Conservation (phyloP, 352 stramenopile genomes). For the Aphanomyces cochlioides region DNA sequence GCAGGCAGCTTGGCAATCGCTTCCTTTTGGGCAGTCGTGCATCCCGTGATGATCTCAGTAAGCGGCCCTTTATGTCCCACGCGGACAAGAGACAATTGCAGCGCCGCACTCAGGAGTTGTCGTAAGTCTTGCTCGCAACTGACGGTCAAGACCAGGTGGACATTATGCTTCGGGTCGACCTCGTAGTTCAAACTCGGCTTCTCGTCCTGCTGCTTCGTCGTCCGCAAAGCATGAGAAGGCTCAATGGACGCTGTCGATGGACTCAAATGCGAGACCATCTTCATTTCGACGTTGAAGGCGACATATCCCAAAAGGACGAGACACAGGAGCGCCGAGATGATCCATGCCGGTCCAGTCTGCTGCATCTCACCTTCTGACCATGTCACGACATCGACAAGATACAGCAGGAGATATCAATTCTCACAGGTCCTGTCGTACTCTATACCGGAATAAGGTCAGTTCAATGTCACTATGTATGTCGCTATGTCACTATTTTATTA, state of each 20-base stretch:
- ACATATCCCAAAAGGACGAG: not conserved
- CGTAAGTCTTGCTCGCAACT: conserved; percentile 15
- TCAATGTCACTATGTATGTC: too few relatives aligned
- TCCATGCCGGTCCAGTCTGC: not conserved
- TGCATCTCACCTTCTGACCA: too few relatives aligned
- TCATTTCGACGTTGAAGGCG: not conserved
- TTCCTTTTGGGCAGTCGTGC: not conserved
- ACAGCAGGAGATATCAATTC: too few relatives aligned
- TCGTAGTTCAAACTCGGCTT: not conserved
- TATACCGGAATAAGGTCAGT: too few relatives aligned
- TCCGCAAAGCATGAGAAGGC: not conserved
- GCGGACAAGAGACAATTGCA: conserved; percentile 11
- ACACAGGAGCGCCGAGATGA: not conserved
- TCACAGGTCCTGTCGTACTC: too few relatives aligned
- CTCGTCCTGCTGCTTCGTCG: not conserved
- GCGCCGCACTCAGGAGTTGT: not conserved
- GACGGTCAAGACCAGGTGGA: conserved; percentile 15
- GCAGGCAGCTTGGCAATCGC: conserved; percentile 1
- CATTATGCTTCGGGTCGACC: conserved; percentile 2
- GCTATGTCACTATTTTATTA: too few relatives aligned
- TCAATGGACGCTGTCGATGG: not conserved
- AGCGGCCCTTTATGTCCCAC: conserved; percentile 16
- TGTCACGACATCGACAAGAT: too few relatives aligned
- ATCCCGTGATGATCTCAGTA: conserved; percentile 14
- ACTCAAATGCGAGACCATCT: not conserved